A percentile compares a stretch with the other conserved stretches of the same genome.
Evolutionary conservation across 257 asterid genomes (phyloP).

Genomic region (Fraxinus anomala): DNA sequence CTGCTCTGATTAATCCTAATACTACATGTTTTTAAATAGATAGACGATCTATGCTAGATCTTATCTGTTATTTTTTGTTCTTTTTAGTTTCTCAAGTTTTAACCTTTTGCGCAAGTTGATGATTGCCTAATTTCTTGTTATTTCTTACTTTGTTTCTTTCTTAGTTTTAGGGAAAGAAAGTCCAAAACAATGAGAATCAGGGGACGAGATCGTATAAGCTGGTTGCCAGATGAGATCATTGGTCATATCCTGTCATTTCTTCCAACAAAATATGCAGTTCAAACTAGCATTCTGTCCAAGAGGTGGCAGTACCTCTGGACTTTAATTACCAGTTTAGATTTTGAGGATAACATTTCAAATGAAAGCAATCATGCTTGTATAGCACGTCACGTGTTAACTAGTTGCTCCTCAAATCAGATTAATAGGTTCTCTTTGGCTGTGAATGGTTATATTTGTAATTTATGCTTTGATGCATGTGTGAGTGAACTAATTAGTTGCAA

Average conservation of each 20-base stretch:
- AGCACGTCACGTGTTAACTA: background rate
- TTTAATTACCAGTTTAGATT: background rate
- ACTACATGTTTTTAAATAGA: background rate
- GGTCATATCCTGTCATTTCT: constrained; percentile 16
- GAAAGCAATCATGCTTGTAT: too few relatives aligned
- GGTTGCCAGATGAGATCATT: constrained; percentile 11
- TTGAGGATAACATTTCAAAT: background rate
- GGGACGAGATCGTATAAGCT: background rate
- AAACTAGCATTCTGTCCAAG: constrained; percentile 11
- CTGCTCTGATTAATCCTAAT: background rate
- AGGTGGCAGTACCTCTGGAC: constrained; percentile 9
- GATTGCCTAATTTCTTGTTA: background rate
- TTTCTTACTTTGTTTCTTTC: constrained; percentile 3
- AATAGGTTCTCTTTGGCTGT: background rate
- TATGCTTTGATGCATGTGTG: background rate
- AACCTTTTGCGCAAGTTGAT: background rate
- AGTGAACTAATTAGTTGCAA: background rate
- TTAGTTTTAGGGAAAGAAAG: background rate
- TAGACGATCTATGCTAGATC: background rate
- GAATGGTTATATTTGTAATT: background rate
- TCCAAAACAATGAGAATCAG: background rate
- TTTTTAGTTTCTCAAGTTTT: background rate
- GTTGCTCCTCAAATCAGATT: constrained; percentile 1
- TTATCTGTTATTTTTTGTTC: background rate
- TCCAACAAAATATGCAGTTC: constrained; percentile 1